phyloP scores from a whole-genome alignment of 208 protist genomes.

The Plasmodiophora brassicae region DNA sequence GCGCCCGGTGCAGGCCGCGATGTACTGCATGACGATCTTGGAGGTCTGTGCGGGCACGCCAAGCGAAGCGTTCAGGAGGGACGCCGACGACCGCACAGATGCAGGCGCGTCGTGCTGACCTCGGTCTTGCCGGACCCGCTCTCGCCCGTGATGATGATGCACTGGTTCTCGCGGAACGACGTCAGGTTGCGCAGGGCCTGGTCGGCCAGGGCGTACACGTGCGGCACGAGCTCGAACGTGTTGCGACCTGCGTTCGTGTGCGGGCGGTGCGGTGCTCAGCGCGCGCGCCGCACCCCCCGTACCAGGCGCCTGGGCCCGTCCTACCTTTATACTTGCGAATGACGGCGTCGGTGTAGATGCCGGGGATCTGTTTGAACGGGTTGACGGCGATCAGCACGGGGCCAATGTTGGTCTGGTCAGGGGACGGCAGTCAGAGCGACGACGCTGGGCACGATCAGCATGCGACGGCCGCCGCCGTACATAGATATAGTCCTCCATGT shows the following conservation, averaged over 20 bases:
- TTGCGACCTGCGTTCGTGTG: slow-evolving; percentile 1
- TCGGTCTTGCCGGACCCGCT: slow-evolving; percentile 43
- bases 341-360: slow-evolving; percentile 7
- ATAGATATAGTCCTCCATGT: neutral
- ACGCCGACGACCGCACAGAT: no score
- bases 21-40: slow-evolving; percentile 46
- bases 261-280: neutral
- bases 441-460: neutral
- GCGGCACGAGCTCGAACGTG: slow-evolving; percentile 44
- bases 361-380: slow-evolving; percentile 42
- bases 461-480: neutral
- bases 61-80: no score
- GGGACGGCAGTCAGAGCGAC: neutral
- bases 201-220: slow-evolving; percentile 49
- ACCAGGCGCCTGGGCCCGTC: no score
- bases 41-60: slow-evolving; percentile 32
- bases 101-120: neutral
- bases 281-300: no score
- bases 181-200: slow-evolving; percentile 34
- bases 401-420: slow-evolving; percentile 46
- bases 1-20: slow-evolving; percentile 30
- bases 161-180: slow-evolving; percentile 41
- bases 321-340: slow-evolving; percentile 40
- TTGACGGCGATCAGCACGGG: slow-evolving; percentile 46
- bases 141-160: slow-evolving; percentile 47